These are phyloP conservation scores for Fusarium verticillioides DNA, from an alignment of 2,329 filamentous ascomycete species.

Conservation along the genomic window DNA sequence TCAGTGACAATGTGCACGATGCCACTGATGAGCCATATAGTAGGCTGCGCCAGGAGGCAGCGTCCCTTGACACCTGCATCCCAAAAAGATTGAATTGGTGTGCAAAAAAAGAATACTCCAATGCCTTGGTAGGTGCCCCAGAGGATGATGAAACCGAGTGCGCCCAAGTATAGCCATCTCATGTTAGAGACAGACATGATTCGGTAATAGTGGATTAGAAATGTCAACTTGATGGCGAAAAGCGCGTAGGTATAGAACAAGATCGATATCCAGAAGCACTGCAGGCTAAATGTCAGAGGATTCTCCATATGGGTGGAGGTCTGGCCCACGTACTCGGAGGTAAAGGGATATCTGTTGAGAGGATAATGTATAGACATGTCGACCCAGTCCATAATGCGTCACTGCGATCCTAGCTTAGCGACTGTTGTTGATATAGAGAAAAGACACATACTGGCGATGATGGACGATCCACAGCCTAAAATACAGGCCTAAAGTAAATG, in stretches of 20 bases:
- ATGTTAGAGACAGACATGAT: constrained; percentile 26
- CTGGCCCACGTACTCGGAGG: neutral
- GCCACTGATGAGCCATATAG: constrained; percentile 17
- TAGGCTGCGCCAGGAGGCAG: neutral
- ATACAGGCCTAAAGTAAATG: neutral
- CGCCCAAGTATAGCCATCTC: neutral
- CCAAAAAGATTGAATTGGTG: constrained; percentile 24
- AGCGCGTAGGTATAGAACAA: constrained; percentile 21
- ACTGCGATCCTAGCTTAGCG: constrained; percentile 15
- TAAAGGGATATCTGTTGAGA: neutral
- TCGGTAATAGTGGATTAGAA: constrained; percentile 35
- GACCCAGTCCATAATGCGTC: constrained; percentile 33
- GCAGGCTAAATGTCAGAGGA: fast-evolving
- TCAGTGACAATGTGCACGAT: constrained; percentile 29
- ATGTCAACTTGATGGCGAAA: constrained; percentile 20
- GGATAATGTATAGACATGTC: constrained; percentile 21
- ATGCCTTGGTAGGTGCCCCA: constrained; percentile 1
- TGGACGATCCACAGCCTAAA: constrained; percentile 13
- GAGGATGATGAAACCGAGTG: neutral
- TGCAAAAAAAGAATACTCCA: neutral
- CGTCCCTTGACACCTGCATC: constrained; percentile 11
- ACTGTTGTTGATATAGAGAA: fast-evolving
- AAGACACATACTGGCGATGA: constrained; percentile 18
- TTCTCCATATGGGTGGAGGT: fast-evolving
- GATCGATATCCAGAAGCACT: constrained; percentile 38